Evolutionary conservation across 306 rosid genomes (phyloP), one percentile per base, ranked within the genome.

Genomic region (Argentina anserina): DNA sequence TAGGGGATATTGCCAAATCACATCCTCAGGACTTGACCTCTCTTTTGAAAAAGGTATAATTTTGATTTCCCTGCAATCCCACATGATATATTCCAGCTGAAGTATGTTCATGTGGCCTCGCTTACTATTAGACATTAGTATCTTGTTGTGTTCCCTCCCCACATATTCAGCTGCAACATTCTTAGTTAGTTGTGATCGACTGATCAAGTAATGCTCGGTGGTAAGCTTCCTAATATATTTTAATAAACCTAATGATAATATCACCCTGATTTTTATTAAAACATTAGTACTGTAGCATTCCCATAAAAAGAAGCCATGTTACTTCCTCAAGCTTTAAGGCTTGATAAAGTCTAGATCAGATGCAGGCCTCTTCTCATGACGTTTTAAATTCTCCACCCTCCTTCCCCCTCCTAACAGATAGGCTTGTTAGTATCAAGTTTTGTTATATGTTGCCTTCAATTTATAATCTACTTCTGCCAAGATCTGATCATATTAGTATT

Each of bases 1-100:
- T 94, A 34, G 98, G 98, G 85, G 98, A 91, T 40, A 94, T 94
- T 78, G 96, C 97, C 50, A 91, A 94, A 79, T 91, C 92, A 50
- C 94, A 94, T 80, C 98, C 98, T 59, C 96, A 89, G 71, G 98
- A 94, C 83, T 82, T 94, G 75, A 69, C 70, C 65, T 84, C 92
- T 81, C 97, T 94, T 45, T 85, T 94, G 61, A 89, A 91, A 78
- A 94, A 91, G 96, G 98, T 93, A 65, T 73, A 40, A 23, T 15
- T 64, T 15, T 50, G 2, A 10, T n/a, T 49, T 49, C 23, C 41
- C 59, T 68, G 73, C 18, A 34, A 60, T 69, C n/a, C 42, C 28
- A 67, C 46, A 41, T 43, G 39, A 67, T 42, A 67, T 13, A 21
- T 53, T 53, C 60, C 9, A 21, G 21, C 11, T 60, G 13, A 61